Base-by-base conservation (phyloP, 768 basidiomycete species). In the Leccinellum luteum region DNA sequence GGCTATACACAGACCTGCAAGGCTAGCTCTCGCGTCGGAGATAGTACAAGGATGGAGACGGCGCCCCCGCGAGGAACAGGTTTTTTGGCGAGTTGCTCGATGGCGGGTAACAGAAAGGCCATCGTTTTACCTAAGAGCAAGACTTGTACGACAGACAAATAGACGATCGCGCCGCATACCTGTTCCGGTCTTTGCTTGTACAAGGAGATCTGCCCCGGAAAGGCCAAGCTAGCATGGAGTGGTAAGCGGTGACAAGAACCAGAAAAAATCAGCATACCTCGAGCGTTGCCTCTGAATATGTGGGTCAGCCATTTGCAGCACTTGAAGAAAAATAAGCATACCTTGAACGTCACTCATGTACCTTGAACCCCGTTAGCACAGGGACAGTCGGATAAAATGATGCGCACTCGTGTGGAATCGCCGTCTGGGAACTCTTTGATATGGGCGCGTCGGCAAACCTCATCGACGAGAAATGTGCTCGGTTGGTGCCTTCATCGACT, bases 21-120 rank as follows among this genome's bases (percentile, higher is more conserved):
- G 2, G 87, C 89, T 32, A 91, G 71, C 66, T 91, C 89, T 57
- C 88, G 79, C 1, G 89, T 90, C 0, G 89, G 89, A 4, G 88
- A 86, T 28, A 91, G 62, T 2, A 91, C 81, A 25, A 86, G 79
- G 38, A 85, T 81, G 19, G 84, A 88, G 30, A 85, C 78, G 0
- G 56, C n/a, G 0, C 60, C 66, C 6, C 0, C 15, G 51, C 52
- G 60, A 25, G 47, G 34, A 35, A 60, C 66, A 54, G 79, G 76
- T 62, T 79, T 77, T 57, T 77, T 70, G 69, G 79, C 80, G 21
- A 90, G 74, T 48, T 79, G 81, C 66, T 91, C 87, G 43, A 91
- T 76, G 30, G 89, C 84, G 0, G 89, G 89, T n/a, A 91, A 73
- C 17, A 87, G 81, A 66, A 91, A 91, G 4, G 86, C 88, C 34